Conservation (phyloP, 345 rosid genomes). For the Brassica incana region DNA sequence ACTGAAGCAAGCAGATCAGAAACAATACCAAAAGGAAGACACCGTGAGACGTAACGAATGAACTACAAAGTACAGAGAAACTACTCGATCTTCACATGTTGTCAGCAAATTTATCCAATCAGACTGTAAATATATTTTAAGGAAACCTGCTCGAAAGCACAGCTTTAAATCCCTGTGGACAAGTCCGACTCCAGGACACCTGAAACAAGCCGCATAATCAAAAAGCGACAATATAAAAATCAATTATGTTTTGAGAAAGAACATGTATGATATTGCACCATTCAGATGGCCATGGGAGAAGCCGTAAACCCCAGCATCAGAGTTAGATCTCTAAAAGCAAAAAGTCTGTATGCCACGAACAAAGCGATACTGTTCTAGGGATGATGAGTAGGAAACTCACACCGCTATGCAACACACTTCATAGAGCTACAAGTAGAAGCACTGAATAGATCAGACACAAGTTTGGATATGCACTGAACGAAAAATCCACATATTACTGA, state of each 20-base stretch:
- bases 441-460: constrained; percentile 11
- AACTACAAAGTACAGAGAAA: background rate
- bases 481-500: background rate
- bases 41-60: background rate
- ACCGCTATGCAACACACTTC: constrained; percentile 17
- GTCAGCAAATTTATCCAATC: constrained; percentile 13
- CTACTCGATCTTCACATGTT: constrained; percentile 10
- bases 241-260: constrained; percentile 23
- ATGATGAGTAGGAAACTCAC: constrained; percentile 25
- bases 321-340: constrained; percentile 48
- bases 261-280: constrained; percentile 38
- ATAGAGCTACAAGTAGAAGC: constrained; percentile 4
- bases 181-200: constrained; percentile 33
- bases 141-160: constrained; percentile 29
- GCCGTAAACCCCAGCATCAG: constrained; percentile 46
- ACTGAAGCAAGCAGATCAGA: background rate
- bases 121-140: background rate
- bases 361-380: constrained; percentile 44
- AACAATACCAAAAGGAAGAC: background rate
- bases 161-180: constrained; percentile 29
- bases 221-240: constrained; percentile 2
- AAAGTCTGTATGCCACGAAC: constrained; percentile 44
- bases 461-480: constrained; percentile 5
- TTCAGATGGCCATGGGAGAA: constrained; percentile 28
- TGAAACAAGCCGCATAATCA: constrained; percentile 33